Evolutionary conservation across 192 early-diverging fungal genomes (phyloP), one percentile per base, ranked within the genome.

Genomic region (Coemansia sp.): DNA sequence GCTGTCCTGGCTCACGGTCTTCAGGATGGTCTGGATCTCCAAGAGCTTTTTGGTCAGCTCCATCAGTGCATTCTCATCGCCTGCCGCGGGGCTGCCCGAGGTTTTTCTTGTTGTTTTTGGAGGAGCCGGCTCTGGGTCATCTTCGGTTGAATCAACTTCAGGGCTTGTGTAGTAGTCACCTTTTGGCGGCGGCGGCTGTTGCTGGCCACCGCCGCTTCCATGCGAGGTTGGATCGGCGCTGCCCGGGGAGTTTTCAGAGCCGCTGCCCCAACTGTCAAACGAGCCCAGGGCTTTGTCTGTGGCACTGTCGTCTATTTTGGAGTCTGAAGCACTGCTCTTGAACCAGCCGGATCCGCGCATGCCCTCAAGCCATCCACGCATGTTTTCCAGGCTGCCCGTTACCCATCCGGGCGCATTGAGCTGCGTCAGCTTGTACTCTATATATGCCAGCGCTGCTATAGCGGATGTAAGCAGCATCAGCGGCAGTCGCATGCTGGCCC

Each of bases 21-120:
- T 95, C 35, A 99, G 86, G 39, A 97, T 90, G 70, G 92, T 97
- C 59, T 96, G 90, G 36, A 99, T 91, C 76, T 99, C 96, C 32
- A 99, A 94, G 51, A 99, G 78, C 79, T 93, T 95, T 71, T 94
- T 95, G 12, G 95, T 99, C 65, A 99, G 73, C 67, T 82, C 83
- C 64, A 81, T 76, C 22, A 82, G 78, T 36, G 74, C 78, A 15
- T 80, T 80, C 2, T 88, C 86, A 66, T 72, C 72, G 15, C 34
- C 39, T 8, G 62, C 15, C 35, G 33, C 32, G 9, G 54, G 63
- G 28, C 57, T 52, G n/a, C 62, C 12, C 4, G 55, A 8, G 15
- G 39, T 43, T 34, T 9, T 45, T 8, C 18, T 51, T 20, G 15
- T 32, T 1, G 18, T 55, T 11, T 20, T 66, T 8, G 15, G 20